phyloP scores from a whole-genome alignment of 2,329 filamentous ascomycete species.

The Verticillium klebahnii region DNA sequence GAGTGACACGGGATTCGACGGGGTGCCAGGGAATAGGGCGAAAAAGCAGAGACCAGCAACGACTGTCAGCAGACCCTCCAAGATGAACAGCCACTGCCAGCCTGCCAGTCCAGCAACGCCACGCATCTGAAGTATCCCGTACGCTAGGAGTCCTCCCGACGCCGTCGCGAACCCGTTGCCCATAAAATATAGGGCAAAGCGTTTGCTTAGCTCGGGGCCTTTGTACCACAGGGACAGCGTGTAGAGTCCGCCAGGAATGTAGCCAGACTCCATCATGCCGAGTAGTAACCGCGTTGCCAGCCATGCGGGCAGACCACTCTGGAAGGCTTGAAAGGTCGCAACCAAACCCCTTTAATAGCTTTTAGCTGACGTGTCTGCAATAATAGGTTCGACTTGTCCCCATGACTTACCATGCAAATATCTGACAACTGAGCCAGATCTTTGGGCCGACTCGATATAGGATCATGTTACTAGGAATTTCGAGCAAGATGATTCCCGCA shows the following conservation, averaged over 20 bases:
- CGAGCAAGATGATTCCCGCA: slow-evolving; percentile 23
- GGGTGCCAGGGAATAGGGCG: not conserved
- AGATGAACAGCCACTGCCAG: slow-evolving; percentile 12
- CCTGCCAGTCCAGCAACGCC: slow-evolving; percentile 7
- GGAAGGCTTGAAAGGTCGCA: slow-evolving; percentile 23
- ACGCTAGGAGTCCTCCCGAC: slow-evolving; percentile 56
- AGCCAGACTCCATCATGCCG: slow-evolving; percentile 44
- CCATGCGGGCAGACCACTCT: not conserved
- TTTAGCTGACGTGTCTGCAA: not conserved
- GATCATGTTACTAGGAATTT: slow-evolving; percentile 26
- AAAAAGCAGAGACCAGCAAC: not conserved
- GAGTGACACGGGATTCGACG: not conserved
- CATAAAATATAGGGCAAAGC: slow-evolving; percentile 55
- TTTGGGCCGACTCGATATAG: slow-evolving; percentile 22
- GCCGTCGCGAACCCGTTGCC: slow-evolving; percentile 52
- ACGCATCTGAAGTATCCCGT: slow-evolving; percentile 38
- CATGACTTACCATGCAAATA: slow-evolving; percentile 17
- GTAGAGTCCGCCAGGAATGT: slow-evolving; percentile 49
- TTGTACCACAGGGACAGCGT: slow-evolving; percentile 60
- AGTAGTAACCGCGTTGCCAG: slow-evolving; percentile 42
- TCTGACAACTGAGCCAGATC: slow-evolving; percentile 23
- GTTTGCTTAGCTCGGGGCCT: slow-evolving; percentile 49
- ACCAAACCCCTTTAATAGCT: slow-evolving; percentile 19
- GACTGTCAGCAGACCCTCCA: slow-evolving; percentile 18
- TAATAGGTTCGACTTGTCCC: not conserved